These are phyloP conservation scores for Wallacemonas sp. DNA, from an alignment of 208 protist species.

Conservation along the genomic window DNA sequence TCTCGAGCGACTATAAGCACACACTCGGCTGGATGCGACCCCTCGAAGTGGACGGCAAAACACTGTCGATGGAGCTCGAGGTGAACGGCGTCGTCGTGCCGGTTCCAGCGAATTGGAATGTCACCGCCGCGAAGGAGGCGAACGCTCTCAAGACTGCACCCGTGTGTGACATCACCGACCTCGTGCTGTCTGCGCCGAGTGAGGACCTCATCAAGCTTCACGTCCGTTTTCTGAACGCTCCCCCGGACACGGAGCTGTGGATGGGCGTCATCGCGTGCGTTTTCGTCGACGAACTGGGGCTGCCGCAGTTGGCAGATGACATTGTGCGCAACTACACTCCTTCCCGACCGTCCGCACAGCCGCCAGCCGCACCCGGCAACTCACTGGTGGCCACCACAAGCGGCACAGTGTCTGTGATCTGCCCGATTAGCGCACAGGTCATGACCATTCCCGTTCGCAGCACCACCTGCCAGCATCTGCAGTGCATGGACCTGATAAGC, in stretches of 20 bases:
- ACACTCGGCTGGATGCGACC: slow-evolving; percentile 75
- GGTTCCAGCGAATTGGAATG: slow-evolving; percentile 50
- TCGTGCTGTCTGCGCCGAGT: slow-evolving; percentile 23
- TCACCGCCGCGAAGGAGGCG: slow-evolving; percentile 64
- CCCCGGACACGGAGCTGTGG: slow-evolving; percentile 66
- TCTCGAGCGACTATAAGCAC: slow-evolving; percentile 59
- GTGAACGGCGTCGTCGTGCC: slow-evolving; percentile 57
- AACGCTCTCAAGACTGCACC: slow-evolving; percentile 59
- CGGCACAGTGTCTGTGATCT: slow-evolving; percentile 51
- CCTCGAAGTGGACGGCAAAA: slow-evolving; percentile 44
- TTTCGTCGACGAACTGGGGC: slow-evolving; percentile 51
- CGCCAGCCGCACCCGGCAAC: not conserved
- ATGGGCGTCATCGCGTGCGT: slow-evolving; percentile 68
- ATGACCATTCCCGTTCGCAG: slow-evolving; percentile 70
- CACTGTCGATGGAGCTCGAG: slow-evolving; percentile 60
- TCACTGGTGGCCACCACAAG: slow-evolving; percentile 51
- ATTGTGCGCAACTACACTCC: slow-evolving; percentile 52
- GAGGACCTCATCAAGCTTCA: slow-evolving; percentile 54
- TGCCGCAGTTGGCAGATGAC: slow-evolving; percentile 33
- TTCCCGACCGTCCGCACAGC: not conserved
- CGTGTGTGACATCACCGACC: slow-evolving; percentile 60
- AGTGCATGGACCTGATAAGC: slow-evolving; percentile 79
- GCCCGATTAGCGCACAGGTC: slow-evolving; percentile 63
- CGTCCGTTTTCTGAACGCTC: slow-evolving; percentile 52
- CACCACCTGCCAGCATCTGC: slow-evolving; percentile 69